phyloP scores from a whole-genome alignment of 2,329 filamentous ascomycete genomes.

The Chrysoporthe deuterocubensis region DNA sequence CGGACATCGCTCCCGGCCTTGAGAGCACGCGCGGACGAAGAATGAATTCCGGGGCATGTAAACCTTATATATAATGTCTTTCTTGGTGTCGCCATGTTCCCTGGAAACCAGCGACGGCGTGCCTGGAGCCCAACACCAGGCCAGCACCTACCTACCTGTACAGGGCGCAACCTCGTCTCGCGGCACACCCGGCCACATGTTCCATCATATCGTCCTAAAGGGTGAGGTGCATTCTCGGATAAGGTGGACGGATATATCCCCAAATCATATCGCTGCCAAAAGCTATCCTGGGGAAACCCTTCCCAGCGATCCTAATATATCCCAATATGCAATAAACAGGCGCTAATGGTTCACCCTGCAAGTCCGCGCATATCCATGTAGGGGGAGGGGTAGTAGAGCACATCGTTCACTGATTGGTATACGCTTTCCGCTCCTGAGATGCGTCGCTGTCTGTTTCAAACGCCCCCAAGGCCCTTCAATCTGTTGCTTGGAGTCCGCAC shows the following conservation, averaged over 20 bases:
- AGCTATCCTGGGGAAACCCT: background rate
- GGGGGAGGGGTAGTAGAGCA: background rate
- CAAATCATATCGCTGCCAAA: background rate
- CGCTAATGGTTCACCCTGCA: background rate
- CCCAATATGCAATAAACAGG: background rate
- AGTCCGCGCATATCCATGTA: background rate
- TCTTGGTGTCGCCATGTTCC: too few species aligned
- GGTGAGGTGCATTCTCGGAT: background rate
- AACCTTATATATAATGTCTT: too few species aligned
- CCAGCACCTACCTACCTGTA: too few species aligned
- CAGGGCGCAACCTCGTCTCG: too few species aligned
- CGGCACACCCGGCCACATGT: too few species aligned
- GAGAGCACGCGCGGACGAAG: too few species aligned
- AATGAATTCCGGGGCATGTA: too few species aligned
- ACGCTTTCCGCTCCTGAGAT: constrained; percentile 2
- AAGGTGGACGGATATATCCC: background rate
- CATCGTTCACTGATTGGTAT: background rate
- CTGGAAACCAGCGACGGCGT: background rate
- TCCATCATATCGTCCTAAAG: background rate
- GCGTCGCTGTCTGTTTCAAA: background rate
- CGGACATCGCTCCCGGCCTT: too few species aligned
- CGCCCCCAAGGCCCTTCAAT: background rate
- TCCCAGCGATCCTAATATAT: background rate
- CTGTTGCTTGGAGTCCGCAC: too few species aligned
- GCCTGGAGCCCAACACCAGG: background rate